Conservation (phyloP, 176 grass and related monocot genomes). For the Zizania latifolia region DNA sequence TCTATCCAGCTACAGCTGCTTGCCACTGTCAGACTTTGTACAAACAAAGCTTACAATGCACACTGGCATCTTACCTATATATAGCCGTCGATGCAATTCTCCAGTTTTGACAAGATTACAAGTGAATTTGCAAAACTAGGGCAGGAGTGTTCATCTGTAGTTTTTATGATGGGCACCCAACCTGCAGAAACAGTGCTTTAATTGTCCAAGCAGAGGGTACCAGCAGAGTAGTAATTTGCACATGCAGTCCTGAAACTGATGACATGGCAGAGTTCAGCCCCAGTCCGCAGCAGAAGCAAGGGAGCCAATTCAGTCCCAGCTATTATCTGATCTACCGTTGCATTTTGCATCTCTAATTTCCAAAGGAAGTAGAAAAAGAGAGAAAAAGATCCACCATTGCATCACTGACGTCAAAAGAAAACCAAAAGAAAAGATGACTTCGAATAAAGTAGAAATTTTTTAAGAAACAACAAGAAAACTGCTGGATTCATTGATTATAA, state of each 20-base stretch:
- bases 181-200: conserved; percentile 1
- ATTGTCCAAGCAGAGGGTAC: conserved; percentile 31
- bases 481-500: too few species aligned
- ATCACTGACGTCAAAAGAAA: too few species aligned
- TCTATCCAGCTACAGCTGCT: conserved; percentile 1
- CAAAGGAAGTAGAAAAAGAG: background rate
- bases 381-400: background rate
- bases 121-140: background rate
- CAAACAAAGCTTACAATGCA: background rate
- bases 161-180: background rate
- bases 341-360: background rate
- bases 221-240: conserved; percentile 36
- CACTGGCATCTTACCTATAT: background rate
- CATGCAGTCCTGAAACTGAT: conserved; percentile 19
- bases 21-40: background rate
- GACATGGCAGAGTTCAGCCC: background rate
- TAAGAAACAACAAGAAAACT: too few species aligned
- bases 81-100: background rate
- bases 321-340: background rate
- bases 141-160: background rate
- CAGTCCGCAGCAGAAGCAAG: background rate
- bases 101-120: background rate
- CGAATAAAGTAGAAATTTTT: too few species aligned
- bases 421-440: too few species aligned
- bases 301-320: conserved; percentile 19